Evolutionary conservation across 805 yeast genomes (phyloP), one percentile per base, ranked within the genome.

Genomic region (Wickerhamomyces ciferrii): DNA sequence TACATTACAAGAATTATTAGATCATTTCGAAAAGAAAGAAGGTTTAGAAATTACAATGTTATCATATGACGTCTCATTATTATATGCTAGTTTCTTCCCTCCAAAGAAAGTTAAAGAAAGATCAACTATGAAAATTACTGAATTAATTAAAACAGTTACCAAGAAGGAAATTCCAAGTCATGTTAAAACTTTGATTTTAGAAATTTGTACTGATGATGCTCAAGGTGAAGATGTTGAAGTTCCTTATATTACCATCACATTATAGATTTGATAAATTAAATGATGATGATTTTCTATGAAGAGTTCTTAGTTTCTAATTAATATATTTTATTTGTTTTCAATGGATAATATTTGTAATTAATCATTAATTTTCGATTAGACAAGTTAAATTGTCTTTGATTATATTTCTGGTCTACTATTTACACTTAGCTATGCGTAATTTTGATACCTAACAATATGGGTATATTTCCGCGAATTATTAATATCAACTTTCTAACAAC

Each of bases 181-280:
- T 62, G 83, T 81, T 47, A 81, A 82, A 66, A 83, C 88, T 17
- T 72, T 94, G 69, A 83, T 92, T 48, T 76, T 94, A 48, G 99
- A 92, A 68, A 77, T 94, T 41, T 89, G 96, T 64, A 87, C 92
- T 50, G 98, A 94, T 59, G 99, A 94, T 64, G 73, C 79, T 60
- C 77, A 83, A 41, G 99, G 92, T 32, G 98, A 94, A 63, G 99
- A 94, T 63, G 97, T 90, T 19, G 98, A 91, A 58, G 88, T 90
- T 52, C 99, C 99, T 29, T 90, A 80, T 62, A 78, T 91, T 50
- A 81, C 87, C 47, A 78, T 91, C 47, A 78, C 75, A 55, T 59
- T 82, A 54, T 71, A 57, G 59, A 19, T 31, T 4, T 29, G 13
- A n/a, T n/a, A n/a, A n/a, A n/a, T n/a, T n/a, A n/a, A n/a, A n/a